These are phyloP conservation scores for Glaciozyma martinii DNA, from an alignment of 768 basidiomycete species.

Conservation along the genomic window DNA sequence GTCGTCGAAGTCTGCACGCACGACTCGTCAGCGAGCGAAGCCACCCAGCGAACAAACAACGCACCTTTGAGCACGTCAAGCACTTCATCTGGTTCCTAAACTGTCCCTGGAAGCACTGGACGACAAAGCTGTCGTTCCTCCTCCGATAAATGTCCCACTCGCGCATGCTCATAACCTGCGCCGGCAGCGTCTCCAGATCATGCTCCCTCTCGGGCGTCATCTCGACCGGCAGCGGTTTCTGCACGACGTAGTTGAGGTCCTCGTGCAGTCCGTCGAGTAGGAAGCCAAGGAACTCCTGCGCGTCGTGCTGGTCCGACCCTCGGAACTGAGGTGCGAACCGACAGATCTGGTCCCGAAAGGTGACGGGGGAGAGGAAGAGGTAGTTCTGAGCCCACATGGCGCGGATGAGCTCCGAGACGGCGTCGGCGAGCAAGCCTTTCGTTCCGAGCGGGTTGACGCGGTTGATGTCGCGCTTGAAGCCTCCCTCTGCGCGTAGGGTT, in stretches of 20 bases:
- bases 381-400: constrained; percentile 83
- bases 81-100: constrained; percentile 84
- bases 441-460: constrained; percentile 76
- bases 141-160: constrained; percentile 87
- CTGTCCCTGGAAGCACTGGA: constrained; percentile 96
- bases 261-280: constrained; percentile 93
- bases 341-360: constrained; percentile 82
- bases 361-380: constrained; percentile 67
- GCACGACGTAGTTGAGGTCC: constrained; percentile 77
- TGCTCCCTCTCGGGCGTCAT: constrained; percentile 72
- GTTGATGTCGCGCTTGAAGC: constrained; percentile 51
- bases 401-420: constrained; percentile 73
- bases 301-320: constrained; percentile 90
- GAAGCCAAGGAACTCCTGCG: constrained; percentile 95
- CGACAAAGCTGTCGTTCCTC: constrained; percentile 85
- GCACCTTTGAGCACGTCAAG: constrained; percentile 76
- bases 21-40: constrained; percentile 16
- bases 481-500: constrained; percentile 35
- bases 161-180: constrained; percentile 77
- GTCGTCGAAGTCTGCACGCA: constrained; percentile 78
- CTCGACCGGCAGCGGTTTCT: constrained; percentile 68
- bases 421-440: constrained; percentile 66
- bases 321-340: constrained; percentile 63
- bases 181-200: constrained; percentile 74
- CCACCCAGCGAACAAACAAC: constrained; percentile 34